phyloP scores from a whole-genome alignment of 2,329 filamentous ascomycete species.

The Alternaria arborescens region DNA sequence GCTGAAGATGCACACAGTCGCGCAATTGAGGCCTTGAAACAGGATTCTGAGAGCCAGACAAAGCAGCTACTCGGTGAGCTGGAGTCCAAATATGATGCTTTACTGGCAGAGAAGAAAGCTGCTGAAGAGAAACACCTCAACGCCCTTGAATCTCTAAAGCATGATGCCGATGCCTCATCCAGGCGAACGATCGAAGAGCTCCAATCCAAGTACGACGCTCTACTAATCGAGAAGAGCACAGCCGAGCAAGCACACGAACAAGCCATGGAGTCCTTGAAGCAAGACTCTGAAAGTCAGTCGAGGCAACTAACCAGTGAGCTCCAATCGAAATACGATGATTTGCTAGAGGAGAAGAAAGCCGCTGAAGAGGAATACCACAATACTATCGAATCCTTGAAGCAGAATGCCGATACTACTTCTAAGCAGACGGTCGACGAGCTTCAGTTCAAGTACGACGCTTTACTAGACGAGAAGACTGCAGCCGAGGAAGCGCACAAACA shows the following conservation, averaged over 20 bases:
- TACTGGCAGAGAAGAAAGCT: constrained; percentile 40
- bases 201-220: constrained; percentile 23
- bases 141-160: constrained; percentile 38
- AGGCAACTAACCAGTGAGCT: constrained; percentile 36
- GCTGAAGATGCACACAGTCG: constrained; percentile 42
- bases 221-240: constrained; percentile 38
- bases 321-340: constrained; percentile 39
- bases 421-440: constrained; percentile 23
- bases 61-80: constrained; percentile 40
- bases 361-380: constrained; percentile 36
- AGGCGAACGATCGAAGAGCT: constrained; percentile 22
- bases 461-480: constrained; percentile 39
- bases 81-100: constrained; percentile 39
- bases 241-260: constrained; percentile 35
- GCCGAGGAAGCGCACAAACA: constrained; percentile 35
- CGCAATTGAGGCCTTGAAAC: constrained; percentile 41
- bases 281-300: constrained; percentile 32
- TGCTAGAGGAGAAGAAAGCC: constrained; percentile 39
- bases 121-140: constrained; percentile 35
- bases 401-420: constrained; percentile 32
- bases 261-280: constrained; percentile 36
- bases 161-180: constrained; percentile 33
- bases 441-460: constrained; percentile 24
- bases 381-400: constrained; percentile 37
- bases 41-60: constrained; percentile 38